Evolutionary conservation across 2,329 filamentous ascomycete species (phyloP).

Genomic region (Pseudogymnoascus sp.): DNA sequence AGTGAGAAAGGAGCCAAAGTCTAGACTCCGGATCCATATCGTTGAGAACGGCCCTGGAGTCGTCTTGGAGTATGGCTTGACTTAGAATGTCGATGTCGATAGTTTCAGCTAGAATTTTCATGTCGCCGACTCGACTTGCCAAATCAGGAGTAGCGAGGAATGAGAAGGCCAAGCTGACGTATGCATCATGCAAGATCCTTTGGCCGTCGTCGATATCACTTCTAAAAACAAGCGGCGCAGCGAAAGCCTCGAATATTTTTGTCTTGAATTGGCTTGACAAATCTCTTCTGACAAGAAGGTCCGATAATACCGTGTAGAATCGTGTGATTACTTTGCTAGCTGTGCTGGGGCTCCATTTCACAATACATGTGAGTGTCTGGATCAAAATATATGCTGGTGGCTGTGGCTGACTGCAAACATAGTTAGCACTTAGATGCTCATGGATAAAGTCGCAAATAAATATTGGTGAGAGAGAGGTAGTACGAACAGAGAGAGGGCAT

Average conservation of each 20-base stretch:
- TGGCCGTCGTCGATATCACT: background rate
- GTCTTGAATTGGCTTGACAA: background rate
- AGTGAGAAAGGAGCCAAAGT: constrained; percentile 62
- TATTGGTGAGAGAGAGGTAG: background rate
- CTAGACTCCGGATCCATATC: constrained; percentile 33
- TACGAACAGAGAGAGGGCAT: constrained; percentile 3
- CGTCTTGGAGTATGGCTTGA: constrained; percentile 22
- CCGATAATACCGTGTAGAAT: constrained; percentile 4
- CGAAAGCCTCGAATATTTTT: background rate
- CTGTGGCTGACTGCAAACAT: background rate
- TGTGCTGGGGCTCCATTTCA: constrained; percentile 1
- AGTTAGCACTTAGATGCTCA: background rate
- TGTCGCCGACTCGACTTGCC: constrained; percentile 18
- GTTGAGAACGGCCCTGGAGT: constrained; percentile 11
- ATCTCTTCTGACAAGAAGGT: background rate
- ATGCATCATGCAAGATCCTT: constrained; percentile 14
- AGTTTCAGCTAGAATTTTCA: constrained; percentile 23
- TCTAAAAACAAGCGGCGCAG: background rate
- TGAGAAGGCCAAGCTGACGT: constrained; percentile 27
- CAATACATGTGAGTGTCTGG: background rate
- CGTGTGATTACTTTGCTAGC: background rate
- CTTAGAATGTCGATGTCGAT: constrained; percentile 24
- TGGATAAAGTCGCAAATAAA: background rate
- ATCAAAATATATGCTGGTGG: background rate
- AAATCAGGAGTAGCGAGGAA: constrained; percentile 30